These are phyloP conservation scores for Eustoma russellianum DNA, from an alignment of 257 asterid species.

Conservation along the genomic window DNA sequence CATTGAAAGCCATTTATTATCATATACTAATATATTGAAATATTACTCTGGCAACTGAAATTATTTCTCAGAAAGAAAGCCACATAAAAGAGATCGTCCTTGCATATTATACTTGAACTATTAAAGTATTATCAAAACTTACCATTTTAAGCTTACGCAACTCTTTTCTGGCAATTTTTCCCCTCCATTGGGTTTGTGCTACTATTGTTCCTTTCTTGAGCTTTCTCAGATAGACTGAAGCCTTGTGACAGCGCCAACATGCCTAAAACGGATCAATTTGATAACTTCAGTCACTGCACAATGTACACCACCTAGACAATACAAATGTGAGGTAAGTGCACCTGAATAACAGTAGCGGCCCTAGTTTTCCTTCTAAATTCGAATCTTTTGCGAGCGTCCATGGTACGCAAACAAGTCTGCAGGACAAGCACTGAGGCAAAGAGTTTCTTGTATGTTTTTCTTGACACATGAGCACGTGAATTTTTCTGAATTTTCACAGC, in stretches of 20 bases:
- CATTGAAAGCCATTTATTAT: background rate
- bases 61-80: background rate
- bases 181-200: slow-evolving; percentile 90
- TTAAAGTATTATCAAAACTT: slow-evolving; percentile 20
- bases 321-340: slow-evolving; percentile 15
- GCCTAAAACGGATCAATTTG: slow-evolving; percentile 39
- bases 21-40: background rate
- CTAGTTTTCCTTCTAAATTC: slow-evolving; percentile 60
- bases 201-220: slow-evolving; percentile 63
- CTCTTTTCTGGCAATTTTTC: slow-evolving; percentile 65
- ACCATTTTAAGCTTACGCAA: slow-evolving; percentile 90
- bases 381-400: slow-evolving; percentile 59
- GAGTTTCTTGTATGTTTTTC: slow-evolving; percentile 50
- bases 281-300: slow-evolving; percentile 11
- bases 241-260: slow-evolving; percentile 77
- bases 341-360: slow-evolving; percentile 87
- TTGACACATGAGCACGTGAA: slow-evolving; percentile 46
- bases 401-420: slow-evolving; percentile 73
- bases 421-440: slow-evolving; percentile 51
- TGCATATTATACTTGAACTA: slow-evolving; percentile 8
- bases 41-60: background rate
- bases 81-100: background rate
- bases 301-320: slow-evolving; percentile 10
- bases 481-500: slow-evolving; percentile 65
- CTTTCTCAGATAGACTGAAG: slow-evolving; percentile 46